Percentiles rank a stretch among this genome's conserved stretches.
These are phyloP conservation scores for Ceratorhiza oryzae-sativae DNA, from an alignment of 1,284 basidiomycete genomes.

Conservation along the genomic window DNA sequence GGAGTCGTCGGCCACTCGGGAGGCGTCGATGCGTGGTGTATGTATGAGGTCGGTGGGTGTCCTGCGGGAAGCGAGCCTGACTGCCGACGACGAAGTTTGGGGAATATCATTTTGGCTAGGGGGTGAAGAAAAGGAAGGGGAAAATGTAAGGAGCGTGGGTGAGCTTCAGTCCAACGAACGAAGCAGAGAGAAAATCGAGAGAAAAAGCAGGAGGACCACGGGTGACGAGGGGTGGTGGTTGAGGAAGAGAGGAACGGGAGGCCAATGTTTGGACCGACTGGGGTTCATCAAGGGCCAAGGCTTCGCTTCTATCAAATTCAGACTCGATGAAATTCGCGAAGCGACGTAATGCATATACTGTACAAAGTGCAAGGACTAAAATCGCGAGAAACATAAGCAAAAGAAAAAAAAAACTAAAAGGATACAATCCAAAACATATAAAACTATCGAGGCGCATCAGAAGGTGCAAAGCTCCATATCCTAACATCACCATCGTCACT, in stretches of 20 bases:
- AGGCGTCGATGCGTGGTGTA: constrained; percentile 20
- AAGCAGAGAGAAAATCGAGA: not conserved
- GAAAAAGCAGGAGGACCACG: not conserved
- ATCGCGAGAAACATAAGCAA: not conserved
- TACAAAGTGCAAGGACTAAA: not conserved
- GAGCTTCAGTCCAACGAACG: constrained; percentile 2
- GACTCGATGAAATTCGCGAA: not conserved
- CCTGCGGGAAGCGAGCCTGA: constrained; percentile 2
- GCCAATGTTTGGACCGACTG: constrained; percentile 16
- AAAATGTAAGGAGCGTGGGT: constrained; percentile 31
- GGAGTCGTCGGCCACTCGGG: constrained; percentile 25
- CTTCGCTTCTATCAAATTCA: constrained; percentile 17
- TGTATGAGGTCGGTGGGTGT: not conserved
- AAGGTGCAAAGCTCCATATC: constrained; percentile 76
- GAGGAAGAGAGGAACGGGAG: constrained; percentile 2
- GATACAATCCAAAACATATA: not conserved
- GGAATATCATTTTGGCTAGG: constrained; percentile 3
- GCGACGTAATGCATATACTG: not conserved
- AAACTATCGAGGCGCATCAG: not conserved
- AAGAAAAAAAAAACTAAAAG: not conserved
- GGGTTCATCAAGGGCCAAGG: constrained; percentile 19
- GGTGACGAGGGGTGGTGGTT: not conserved
- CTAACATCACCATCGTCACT: constrained; percentile 86
- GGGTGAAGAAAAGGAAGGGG: not conserved
- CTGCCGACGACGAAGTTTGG: constrained; percentile 26